Evolutionary conservation across 345 rosid genomes (phyloP), one percentile per base, ranked within the genome.

Genomic region (Atalantia buxifolia): DNA sequence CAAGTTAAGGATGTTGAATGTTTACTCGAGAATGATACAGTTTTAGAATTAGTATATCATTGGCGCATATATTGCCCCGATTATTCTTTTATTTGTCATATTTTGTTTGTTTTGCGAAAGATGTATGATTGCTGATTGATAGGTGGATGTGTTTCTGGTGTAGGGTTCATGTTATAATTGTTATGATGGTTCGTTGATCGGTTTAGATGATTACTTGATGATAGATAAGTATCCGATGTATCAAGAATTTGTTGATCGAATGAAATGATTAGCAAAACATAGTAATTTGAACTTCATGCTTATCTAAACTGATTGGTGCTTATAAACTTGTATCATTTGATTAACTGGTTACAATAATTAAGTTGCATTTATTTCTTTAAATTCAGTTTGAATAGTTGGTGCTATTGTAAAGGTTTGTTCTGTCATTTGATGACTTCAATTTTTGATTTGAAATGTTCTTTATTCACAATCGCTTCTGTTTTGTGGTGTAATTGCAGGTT

Each of bases 401-500:
- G 48, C 28, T 57, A 24, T 31, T 66, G 35, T 31, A 64, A 16
- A 13, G 55, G 22, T 65, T 6, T 69, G 66, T 66, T 62, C 48
- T 70, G 7, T 33, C 16, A 66, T 28, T 30, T 63, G 22, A 25
- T 62, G 63, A 16, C 63, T 12, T 59, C 38, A 78, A 53, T 33
- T 69, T 68, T 65, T 45, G 9, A 56, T 69, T 57, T 65, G 62
- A 56, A 35, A 64, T n/a, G 61, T 78, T 50, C 56, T 27, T 48
- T 9, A 62, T 60, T 77, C 77, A 84, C 72, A 10, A 55, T 42
- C 31, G 73, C 64, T 68, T 81, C 33, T 76, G 77, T 77, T 78
- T 72, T 83, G 50, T 83, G 81, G 42, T 77, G 31, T 73, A n/a
- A 83, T 72, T 88, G 92, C 93, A 92, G 92, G 90, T 83, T 82